These are phyloP conservation scores for Hymenoscyphus albidus DNA, from an alignment of 2,329 filamentous ascomycete genomes.

Conservation along the genomic window DNA sequence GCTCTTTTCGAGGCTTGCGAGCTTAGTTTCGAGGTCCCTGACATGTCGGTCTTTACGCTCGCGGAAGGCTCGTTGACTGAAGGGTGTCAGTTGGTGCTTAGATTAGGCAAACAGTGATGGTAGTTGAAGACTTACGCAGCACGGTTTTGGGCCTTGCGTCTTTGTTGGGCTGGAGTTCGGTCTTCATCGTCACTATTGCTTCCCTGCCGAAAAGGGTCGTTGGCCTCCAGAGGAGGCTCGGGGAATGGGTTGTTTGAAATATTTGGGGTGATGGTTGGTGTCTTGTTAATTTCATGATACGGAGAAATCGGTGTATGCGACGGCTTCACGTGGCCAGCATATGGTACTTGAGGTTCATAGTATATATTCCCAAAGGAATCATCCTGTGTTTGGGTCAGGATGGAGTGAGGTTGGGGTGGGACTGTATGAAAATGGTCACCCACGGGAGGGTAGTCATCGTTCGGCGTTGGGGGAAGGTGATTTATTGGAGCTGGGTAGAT, in stretches of 20 bases:
- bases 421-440: constrained; percentile 23
- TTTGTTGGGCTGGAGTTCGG: constrained; percentile 51
- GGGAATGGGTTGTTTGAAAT: constrained; percentile 26
- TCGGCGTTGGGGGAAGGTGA: constrained; percentile 10
- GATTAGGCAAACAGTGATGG: not conserved
- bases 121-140: constrained; percentile 56
- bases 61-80: constrained; percentile 88
- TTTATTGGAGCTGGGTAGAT: not conserved
- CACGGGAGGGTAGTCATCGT: constrained; percentile 43
- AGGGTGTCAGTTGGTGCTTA: not conserved
- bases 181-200: constrained; percentile 49
- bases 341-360: constrained; percentile 28
- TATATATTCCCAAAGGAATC: constrained; percentile 15
- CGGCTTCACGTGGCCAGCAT: constrained; percentile 9
- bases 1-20: constrained; percentile 70
- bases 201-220: constrained; percentile 24
- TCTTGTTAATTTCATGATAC: constrained; percentile 22
- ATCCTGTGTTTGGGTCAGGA: constrained; percentile 34
- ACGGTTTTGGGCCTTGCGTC: constrained; percentile 68
- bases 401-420: constrained; percentile 22
- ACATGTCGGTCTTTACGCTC: constrained; percentile 95
- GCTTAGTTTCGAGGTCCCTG: constrained; percentile 84
- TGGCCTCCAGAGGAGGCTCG: constrained; percentile 16
- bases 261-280: constrained; percentile 26
- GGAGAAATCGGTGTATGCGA: constrained; percentile 29